phyloP scores from a whole-genome alignment of 2,329 filamentous ascomycete species.

The Fusarium sp. region DNA sequence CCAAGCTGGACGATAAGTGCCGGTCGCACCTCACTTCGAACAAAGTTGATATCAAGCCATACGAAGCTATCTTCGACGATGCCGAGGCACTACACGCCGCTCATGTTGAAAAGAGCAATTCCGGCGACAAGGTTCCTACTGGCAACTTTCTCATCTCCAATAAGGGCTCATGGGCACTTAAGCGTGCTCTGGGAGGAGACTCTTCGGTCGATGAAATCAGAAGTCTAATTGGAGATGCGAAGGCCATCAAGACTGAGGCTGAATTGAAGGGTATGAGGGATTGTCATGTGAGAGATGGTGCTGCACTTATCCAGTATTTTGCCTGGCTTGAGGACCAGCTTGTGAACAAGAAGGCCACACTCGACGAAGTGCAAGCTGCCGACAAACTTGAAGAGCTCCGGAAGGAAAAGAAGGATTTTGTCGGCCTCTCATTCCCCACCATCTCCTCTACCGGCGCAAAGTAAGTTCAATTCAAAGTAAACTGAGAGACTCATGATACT shows the following conservation, averaged over 20 bases:
- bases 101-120: constrained; percentile 55
- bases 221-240: constrained; percentile 89
- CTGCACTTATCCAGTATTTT: constrained; percentile 91
- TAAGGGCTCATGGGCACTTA: constrained; percentile 92
- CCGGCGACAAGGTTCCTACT: constrained; percentile 44
- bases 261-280: constrained; percentile 93
- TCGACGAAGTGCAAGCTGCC: constrained; percentile 92
- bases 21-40: constrained; percentile 76
- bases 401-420: constrained; percentile 77
- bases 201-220: constrained; percentile 86
- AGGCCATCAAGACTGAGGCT: constrained; percentile 91
- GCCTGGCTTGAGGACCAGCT: constrained; percentile 96
- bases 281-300: constrained; percentile 93
- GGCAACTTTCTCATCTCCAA: constrained; percentile 88
- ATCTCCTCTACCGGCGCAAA: constrained; percentile 93
- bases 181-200: constrained; percentile 85
- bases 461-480: constrained; percentile 55
- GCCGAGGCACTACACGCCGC: constrained; percentile 67
- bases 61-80: constrained; percentile 83
- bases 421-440: constrained; percentile 92
- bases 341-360: constrained; percentile 73
- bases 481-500: background rate
- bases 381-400: constrained; percentile 88
- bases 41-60: constrained; percentile 81
- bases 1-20: constrained; percentile 78